Conservation (phyloP, 2,329 filamentous ascomycete species). For the Colletotrichum destructivum region DNA sequence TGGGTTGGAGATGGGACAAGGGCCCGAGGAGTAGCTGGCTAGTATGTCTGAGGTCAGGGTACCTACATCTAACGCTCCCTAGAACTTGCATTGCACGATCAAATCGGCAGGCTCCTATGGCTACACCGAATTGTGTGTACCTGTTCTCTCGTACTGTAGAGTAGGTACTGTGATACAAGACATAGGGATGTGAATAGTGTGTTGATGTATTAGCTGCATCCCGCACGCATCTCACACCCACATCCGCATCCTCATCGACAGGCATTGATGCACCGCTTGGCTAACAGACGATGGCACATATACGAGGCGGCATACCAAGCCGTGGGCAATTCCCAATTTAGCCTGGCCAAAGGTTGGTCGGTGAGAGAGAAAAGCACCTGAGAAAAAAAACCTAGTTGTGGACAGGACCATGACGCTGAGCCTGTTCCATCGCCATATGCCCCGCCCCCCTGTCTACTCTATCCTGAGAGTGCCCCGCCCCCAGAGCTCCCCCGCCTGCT, state of each 20-base stretch:
- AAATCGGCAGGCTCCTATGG: conserved; percentile 26
- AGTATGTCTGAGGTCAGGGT: conserved; percentile 40
- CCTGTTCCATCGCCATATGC: conserved; percentile 4
- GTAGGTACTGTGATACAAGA: background rate
- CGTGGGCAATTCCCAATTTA: background rate
- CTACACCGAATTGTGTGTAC: conserved; percentile 11
- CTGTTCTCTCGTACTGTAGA: background rate
- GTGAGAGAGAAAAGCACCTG: conserved; percentile 18
- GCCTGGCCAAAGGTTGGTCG: conserved; percentile 13
- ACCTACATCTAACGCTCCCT: conserved; percentile 32
- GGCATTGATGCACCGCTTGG: conserved; percentile 29
- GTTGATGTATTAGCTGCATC: conserved; percentile 25
- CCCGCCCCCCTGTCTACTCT: conserved; percentile 21
- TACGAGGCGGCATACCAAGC: conserved; percentile 23
- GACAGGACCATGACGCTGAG: conserved; percentile 6
- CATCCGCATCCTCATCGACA: conserved; percentile 23
- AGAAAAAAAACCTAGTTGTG: conserved; percentile 9
- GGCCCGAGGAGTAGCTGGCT: conserved; percentile 28
- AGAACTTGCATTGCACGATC: conserved; percentile 11
- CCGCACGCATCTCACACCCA: conserved; percentile 23
- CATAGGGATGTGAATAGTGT: conserved; percentile 1
- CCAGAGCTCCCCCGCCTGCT: conserved; percentile 24
- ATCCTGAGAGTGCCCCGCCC: conserved; percentile 24
- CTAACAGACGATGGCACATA: conserved; percentile 29
- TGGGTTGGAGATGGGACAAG: conserved; percentile 25